Base-by-base conservation (phyloP, 495 filamentous ascomycete species). In the Penicillium coprophilum region DNA sequence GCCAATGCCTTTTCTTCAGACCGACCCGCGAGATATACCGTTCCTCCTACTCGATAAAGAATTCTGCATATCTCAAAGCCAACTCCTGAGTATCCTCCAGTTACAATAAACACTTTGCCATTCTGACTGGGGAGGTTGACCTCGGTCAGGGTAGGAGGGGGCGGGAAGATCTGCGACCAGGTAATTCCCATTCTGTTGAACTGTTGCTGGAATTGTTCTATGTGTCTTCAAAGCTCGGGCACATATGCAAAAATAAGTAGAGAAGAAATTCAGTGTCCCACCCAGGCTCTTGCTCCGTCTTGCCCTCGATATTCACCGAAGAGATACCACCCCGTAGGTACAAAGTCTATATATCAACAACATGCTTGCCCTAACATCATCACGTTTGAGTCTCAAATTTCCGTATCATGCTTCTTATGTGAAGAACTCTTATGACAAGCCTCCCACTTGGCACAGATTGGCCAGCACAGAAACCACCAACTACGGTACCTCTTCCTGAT, bases 21-120 rank as follows among this genome's bases (percentile, higher is more conserved):
- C 19, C 80, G 72, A 30, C 68, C 72, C 7, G 73, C 72, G 4
- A 83, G 64, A 61, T 81, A 80, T 0, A 82, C 70, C 11, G 60
- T 69, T 21, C 50, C 79, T 10, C 67, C 60, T 51, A 66, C 66
- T 4, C 31, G 59, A 52, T 80, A 80, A 15, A 81, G 70, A 0
- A 76, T 71, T 24, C 62, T 66, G 49, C 62, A 64, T 15, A 81
- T 66, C 45, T 74, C 72, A 15, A 67, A 57, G 13, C 77, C 79
- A 36, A 82, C 69, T n/a, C 77, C 77, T 0, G 71, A 68, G 7
- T 59, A 53, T 1, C 63, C 71, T 9, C 77, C 77, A 1, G 77
- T 79, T 17, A 79, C 58, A 23, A 79, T 55, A 46, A 74, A 71
- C 38, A 77, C 66, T 46, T 67, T 65, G n/a, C 73, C 72, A n/a